phyloP scores from a whole-genome alignment of 495 filamentous ascomycete species.

The Trichocladium uniseriatum region DNA sequence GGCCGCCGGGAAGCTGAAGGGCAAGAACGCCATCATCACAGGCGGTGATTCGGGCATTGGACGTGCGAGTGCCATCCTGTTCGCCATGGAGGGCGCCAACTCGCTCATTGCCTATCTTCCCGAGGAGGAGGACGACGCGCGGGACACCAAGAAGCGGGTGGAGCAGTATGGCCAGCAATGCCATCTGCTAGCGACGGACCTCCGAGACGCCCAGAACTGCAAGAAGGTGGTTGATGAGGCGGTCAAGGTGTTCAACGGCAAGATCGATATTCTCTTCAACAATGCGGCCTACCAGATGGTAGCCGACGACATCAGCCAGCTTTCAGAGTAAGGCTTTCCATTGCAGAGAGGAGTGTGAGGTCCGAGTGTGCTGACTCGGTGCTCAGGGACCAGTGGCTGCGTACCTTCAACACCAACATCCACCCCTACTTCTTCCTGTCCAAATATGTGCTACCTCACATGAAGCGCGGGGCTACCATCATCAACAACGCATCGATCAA shows the following conservation, averaged over 20 bases:
- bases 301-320: conserved; percentile 58
- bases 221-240: conserved; percentile 59
- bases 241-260: conserved; percentile 48
- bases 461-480: conserved; percentile 66
- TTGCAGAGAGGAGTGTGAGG: too few species aligned
- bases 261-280: conserved; percentile 69
- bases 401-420: conserved; percentile 69
- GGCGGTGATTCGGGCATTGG: conserved; percentile 80
- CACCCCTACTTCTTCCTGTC: conserved; percentile 66
- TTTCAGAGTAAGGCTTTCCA: conserved; percentile 68
- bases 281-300: conserved; percentile 74
- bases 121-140: conserved; percentile 67
- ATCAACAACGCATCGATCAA: conserved; percentile 81
- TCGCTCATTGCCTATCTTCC: conserved; percentile 66
- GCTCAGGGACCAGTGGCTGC: conserved; percentile 60
- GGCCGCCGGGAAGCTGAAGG: conserved; percentile 66
- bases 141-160: conserved; percentile 61
- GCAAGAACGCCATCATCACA: conserved; percentile 70
- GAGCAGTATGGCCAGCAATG: conserved; percentile 56
- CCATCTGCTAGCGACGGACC: conserved; percentile 50
- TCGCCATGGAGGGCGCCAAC: conserved; percentile 75
- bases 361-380: neutral
- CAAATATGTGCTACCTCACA: conserved; percentile 68
- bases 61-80: conserved; percentile 66
- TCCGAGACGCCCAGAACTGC: conserved; percentile 57